Evolutionary conservation across 2,329 filamentous ascomycete genomes (phyloP).

Genomic region (Cercospora citrullina): DNA sequence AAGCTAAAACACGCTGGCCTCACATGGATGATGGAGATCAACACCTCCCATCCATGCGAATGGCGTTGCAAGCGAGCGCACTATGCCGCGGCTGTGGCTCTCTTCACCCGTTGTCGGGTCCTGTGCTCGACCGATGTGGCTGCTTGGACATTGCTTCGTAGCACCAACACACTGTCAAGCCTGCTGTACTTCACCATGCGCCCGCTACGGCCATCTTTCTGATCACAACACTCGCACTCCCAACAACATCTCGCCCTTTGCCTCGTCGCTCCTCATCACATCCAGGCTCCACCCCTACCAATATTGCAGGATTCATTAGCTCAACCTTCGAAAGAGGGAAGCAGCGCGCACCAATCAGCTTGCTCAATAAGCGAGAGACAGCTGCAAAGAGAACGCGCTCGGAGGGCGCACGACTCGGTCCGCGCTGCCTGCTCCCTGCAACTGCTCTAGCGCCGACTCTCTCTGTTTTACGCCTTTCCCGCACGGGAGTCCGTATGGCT

Average conservation of each 20-base stretch:
- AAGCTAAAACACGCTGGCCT: slow-evolving; percentile 2
- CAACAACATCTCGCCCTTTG: slow-evolving; percentile 2
- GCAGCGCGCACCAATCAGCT: slow-evolving; percentile 22
- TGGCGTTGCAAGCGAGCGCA: slow-evolving; percentile 18
- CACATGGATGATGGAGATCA: slow-evolving; percentile 25
- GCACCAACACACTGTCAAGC: slow-evolving; percentile 26
- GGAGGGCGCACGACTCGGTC: slow-evolving; percentile 28
- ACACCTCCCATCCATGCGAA: slow-evolving; percentile 5
- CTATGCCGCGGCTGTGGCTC: slow-evolving; percentile 26
- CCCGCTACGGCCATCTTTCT: slow-evolving; percentile 7
- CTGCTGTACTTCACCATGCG: slow-evolving; percentile 21
- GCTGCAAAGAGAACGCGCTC: slow-evolving; percentile 14
- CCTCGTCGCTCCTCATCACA: slow-evolving; percentile 4
- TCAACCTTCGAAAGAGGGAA: slow-evolving; percentile 14
- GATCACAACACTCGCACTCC: background rate
- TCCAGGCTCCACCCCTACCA: slow-evolving; percentile 17
- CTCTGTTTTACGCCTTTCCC: slow-evolving; percentile 22
- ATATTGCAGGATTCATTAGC: slow-evolving; percentile 28
- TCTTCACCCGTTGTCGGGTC: slow-evolving; percentile 23
- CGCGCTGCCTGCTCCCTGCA: slow-evolving; percentile 20
- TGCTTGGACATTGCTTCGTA: slow-evolving; percentile 22
- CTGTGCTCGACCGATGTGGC: slow-evolving; percentile 16
- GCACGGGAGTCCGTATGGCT: slow-evolving; percentile 18
- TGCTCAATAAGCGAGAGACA: slow-evolving; percentile 19
- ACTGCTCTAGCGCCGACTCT: slow-evolving; percentile 13